These are phyloP conservation scores for Cucurbitaria berberidis DNA, from an alignment of 2,329 filamentous ascomycete species.

Conservation along the genomic window DNA sequence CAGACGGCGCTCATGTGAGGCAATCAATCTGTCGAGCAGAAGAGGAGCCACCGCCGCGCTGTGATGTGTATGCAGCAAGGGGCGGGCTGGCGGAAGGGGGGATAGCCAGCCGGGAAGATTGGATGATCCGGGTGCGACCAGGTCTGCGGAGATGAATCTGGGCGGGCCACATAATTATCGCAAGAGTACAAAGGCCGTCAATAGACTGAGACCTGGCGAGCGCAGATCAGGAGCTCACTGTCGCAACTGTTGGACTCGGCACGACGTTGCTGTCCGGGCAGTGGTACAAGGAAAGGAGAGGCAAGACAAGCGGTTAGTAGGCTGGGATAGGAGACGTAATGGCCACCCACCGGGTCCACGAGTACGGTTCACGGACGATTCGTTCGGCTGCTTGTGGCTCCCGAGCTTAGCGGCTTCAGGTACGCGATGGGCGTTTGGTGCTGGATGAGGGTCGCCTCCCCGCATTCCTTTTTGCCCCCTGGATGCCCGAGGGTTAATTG, in stretches of 20 bases:
- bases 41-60: conserved; percentile 1
- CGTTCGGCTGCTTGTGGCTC: conserved; percentile 22
- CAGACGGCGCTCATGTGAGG: not conserved
- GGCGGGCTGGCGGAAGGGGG: conserved; percentile 8
- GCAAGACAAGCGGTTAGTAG: conserved; percentile 30
- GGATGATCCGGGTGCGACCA: conserved; percentile 12
- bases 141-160: conserved; percentile 12
- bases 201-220: conserved; percentile 2
- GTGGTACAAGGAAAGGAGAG: conserved; percentile 19
- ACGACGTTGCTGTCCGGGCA: conserved; percentile 2
- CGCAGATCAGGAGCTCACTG: not conserved
- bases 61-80: conserved; percentile 5
- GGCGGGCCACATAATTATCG: not conserved
- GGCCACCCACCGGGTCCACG: conserved; percentile 17
- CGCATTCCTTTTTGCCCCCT: conserved; percentile 13
- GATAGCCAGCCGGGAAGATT: conserved; percentile 13
- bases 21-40: conserved; percentile 4
- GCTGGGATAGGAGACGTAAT: conserved; percentile 22
- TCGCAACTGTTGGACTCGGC: conserved; percentile 1
- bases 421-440: conserved; percentile 23
- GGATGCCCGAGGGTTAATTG: conserved; percentile 4
- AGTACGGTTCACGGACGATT: conserved; percentile 20
- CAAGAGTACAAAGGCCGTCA: conserved; percentile 2
- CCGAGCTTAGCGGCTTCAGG: conserved; percentile 30
- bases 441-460: conserved; percentile 14